Percentiles rank a stretch among this genome's conserved stretches.
phyloP scores from a whole-genome alignment of 306 rosid species.

The Sicyos edulis region DNA sequence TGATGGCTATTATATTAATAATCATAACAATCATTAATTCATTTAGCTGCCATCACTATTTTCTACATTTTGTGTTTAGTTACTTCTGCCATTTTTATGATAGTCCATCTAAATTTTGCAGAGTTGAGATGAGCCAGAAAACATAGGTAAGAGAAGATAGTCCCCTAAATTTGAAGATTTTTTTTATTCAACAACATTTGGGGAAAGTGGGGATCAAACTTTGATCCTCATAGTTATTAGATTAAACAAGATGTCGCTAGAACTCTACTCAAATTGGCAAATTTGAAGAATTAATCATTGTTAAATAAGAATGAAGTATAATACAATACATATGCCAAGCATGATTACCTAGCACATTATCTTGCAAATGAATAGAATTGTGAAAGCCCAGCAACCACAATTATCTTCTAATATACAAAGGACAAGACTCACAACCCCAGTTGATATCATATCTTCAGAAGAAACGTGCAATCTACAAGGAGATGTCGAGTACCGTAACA shows the following conservation, averaged over 20 bases:
- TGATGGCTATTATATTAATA: too few species aligned
- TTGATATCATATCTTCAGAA: background rate
- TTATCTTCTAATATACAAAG: slow-evolving; percentile 10
- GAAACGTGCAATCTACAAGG: background rate
- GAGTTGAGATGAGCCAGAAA: background rate
- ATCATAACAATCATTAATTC: too few species aligned
- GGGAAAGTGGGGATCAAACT: too few species aligned
- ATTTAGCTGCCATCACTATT: too few species aligned
- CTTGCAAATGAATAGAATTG: slow-evolving; percentile 1
- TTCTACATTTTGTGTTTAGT: background rate
- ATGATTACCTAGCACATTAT: background rate
- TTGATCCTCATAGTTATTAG: too few species aligned
- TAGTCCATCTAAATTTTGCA: background rate
- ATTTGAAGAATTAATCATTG: background rate
- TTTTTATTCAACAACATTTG: too few species aligned
- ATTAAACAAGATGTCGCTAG: too few species aligned
- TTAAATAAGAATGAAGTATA: slow-evolving; percentile 2
- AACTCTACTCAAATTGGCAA: too few species aligned
- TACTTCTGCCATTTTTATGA: background rate
- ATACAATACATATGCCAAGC: background rate
- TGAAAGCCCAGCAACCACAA: background rate
- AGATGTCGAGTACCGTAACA: background rate
- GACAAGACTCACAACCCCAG: background rate
- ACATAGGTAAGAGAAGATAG: background rate
- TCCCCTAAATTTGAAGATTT: background rate